phyloP scores from a whole-genome alignment of 139 green algal species.

The Chlorella sp. region DNA sequence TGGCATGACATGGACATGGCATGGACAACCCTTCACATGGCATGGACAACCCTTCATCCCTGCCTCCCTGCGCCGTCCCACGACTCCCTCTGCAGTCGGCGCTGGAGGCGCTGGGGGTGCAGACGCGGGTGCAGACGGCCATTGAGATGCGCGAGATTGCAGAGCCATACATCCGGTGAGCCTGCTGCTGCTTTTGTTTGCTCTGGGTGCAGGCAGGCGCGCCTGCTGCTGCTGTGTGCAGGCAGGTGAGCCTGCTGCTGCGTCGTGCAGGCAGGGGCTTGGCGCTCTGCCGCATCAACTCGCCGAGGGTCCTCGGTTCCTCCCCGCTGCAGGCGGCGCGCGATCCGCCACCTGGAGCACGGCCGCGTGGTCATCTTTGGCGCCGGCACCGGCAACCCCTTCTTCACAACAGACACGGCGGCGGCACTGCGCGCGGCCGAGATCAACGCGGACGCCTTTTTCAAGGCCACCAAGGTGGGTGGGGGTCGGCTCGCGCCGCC shows the following conservation, averaged over 20 bases:
- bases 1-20: neutral
- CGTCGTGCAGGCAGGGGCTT: too few relatives aligned
- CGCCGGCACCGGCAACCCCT: slow-evolving; percentile 96
- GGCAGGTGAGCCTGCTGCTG: too few relatives aligned
- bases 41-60: too few relatives aligned
- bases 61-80: neutral
- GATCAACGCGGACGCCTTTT: slow-evolving; percentile 89
- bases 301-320: too few relatives aligned
- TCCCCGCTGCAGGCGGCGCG: slow-evolving; percentile 72
- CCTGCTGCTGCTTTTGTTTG: too few relatives aligned
- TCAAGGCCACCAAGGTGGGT: slow-evolving; percentile 92
- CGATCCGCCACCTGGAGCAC: slow-evolving; percentile 94
- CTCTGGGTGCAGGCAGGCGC: too few relatives aligned
- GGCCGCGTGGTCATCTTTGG: slow-evolving; percentile 97
- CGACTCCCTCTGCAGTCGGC: slow-evolving; percentile 53
- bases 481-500: too few relatives aligned
- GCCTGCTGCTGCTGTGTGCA: too few relatives aligned
- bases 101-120: slow-evolving; percentile 73
- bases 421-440: slow-evolving; percentile 95
- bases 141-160: slow-evolving; percentile 95
- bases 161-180: slow-evolving; percentile 94
- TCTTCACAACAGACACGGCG: slow-evolving; percentile 99
- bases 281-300: too few relatives aligned
- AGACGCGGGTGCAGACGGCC: slow-evolving; percentile 89
- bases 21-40: too few relatives aligned